These are phyloP conservation scores for Glonium stellatum DNA, from an alignment of 495 filamentous ascomycete genomes.

Conservation along the genomic window DNA sequence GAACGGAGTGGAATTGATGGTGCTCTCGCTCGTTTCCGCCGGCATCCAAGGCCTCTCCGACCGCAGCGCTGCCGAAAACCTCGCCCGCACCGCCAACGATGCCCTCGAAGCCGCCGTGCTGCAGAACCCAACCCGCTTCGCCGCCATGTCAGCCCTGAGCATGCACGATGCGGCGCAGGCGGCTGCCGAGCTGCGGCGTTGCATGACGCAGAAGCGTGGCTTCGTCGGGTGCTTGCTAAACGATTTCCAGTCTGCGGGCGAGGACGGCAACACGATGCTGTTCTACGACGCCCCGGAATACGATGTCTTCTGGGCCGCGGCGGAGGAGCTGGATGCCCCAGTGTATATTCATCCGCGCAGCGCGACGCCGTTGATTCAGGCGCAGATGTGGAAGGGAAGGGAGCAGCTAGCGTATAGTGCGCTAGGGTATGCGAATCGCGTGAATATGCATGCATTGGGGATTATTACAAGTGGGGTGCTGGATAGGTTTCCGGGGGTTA, in stretches of 20 bases:
- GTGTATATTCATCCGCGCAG: constrained; percentile 56
- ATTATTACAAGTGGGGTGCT: constrained; percentile 50
- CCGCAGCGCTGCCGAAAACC: constrained; percentile 30
- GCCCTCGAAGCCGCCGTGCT: constrained; percentile 49
- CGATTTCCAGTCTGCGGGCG: constrained; percentile 47
- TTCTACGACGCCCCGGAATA: constrained; percentile 54
- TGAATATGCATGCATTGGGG: constrained; percentile 45
- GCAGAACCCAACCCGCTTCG: constrained; percentile 47
- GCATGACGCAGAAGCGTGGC: constrained; percentile 45
- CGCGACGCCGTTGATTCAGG: constrained; percentile 41
- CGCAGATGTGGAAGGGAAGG: constrained; percentile 45
- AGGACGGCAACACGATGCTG: constrained; percentile 48
- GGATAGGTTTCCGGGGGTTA: constrained; percentile 47
- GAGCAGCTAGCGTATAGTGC: constrained; percentile 43
- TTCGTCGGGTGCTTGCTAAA: constrained; percentile 56
- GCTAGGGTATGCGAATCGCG: constrained; percentile 45
- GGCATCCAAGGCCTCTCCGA: constrained; percentile 51
- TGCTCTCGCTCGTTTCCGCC: constrained; percentile 50
- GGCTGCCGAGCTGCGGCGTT: constrained; percentile 48
- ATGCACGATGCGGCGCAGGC: constrained; percentile 53
- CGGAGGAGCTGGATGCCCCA: constrained; percentile 53
- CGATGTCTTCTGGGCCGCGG: constrained; percentile 51
- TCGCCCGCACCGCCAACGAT: constrained; percentile 51
- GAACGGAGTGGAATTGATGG: constrained; percentile 54
- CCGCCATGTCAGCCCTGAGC: constrained; percentile 50